phyloP scores from a whole-genome alignment of 768 basidiomycete species.

The Ramaria rubella region DNA sequence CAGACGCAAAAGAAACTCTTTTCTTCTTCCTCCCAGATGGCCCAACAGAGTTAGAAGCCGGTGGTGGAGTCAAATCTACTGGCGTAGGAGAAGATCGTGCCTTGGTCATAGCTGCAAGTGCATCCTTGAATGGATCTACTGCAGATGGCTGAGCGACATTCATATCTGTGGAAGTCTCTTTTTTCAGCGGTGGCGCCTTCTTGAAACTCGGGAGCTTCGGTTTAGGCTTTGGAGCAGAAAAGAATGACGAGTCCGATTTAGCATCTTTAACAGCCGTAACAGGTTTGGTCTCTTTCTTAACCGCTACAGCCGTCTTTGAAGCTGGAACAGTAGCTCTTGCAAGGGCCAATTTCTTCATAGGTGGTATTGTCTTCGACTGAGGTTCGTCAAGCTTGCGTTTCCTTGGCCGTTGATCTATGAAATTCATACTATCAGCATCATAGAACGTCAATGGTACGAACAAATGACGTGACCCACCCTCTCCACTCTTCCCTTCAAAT shows the following conservation, averaged over 20 bases:
- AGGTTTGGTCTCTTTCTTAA: conserved; percentile 54
- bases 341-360: conserved; percentile 61
- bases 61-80: conserved; percentile 15
- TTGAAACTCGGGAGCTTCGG: conserved; percentile 82
- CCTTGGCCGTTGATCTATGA: conserved; percentile 32
- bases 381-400: conserved; percentile 68
- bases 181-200: conserved; percentile 46
- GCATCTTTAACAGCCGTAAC: conserved; percentile 57
- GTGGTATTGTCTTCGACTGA: conserved; percentile 42
- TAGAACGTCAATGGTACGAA: conserved; percentile 14
- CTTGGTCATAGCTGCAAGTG: conserved; percentile 68
- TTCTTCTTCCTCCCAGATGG: conserved; percentile 62
- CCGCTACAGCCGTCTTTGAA: conserved; percentile 27
- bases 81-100: conserved; percentile 53
- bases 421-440: background rate
- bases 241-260: conserved; percentile 82
- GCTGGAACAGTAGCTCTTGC: conserved; percentile 33
- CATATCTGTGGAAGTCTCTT: conserved; percentile 47
- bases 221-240: conserved; percentile 80
- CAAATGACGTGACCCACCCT: conserved; percentile 70
- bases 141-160: conserved; percentile 73
- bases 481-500: conserved; percentile 36
- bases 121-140: conserved; percentile 77
- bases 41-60: conserved; percentile 1
- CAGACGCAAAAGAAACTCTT: conserved; percentile 71